Evolutionary conservation across 192 early-diverging fungal species (phyloP), one percentile per base, ranked within the genome.

Genomic region (Coemansia sp.): DNA sequence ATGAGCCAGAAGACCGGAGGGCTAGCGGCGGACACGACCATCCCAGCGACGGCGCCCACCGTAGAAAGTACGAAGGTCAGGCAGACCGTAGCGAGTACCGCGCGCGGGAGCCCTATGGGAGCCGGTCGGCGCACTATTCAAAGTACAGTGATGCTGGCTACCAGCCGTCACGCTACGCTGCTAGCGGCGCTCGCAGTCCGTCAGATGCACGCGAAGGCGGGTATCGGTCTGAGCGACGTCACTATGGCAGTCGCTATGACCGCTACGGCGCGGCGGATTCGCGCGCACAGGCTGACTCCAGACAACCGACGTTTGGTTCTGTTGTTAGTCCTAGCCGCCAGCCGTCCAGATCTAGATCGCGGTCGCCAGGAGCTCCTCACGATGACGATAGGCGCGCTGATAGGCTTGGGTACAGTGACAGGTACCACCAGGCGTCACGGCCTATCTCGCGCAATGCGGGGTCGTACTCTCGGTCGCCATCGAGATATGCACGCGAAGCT

Each of bases 211-310:
- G 66, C 21, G 68, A 68, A 11, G 55, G 64, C 19, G 49, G 61
- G 17, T 76, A 77, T 38, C 80, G 75, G 19, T 35, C 68, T 6
- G 79, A 71, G 59, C 74, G 75, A 13, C 68, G 79, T 10, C 61
- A 73, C 61, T 69, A 77, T 33, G 46, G 44, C 14, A 63, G 72
- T 26, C 71, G 78, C 47, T 66, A 72, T 44, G 73, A 69, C 33
- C 78, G 78, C 26, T 53, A 75, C 33, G 55, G 53, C 5, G 44
- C 47, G 0, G 44, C 16, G 6, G 71, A 67, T 14, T 19, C 47
- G 49, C 60, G 60, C 21, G 17, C 35, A 2, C 44, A 11, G n/a
- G 2, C 35, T 14, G 62, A 57, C 4, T 35, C 44, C 19, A 62
- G 46, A 30, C 58, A 53, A 19, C 50, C 39, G 39, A 19, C 49